phyloP scores from a whole-genome alignment of 2,329 filamentous ascomycete genomes.

The Fusarium newnesense region DNA sequence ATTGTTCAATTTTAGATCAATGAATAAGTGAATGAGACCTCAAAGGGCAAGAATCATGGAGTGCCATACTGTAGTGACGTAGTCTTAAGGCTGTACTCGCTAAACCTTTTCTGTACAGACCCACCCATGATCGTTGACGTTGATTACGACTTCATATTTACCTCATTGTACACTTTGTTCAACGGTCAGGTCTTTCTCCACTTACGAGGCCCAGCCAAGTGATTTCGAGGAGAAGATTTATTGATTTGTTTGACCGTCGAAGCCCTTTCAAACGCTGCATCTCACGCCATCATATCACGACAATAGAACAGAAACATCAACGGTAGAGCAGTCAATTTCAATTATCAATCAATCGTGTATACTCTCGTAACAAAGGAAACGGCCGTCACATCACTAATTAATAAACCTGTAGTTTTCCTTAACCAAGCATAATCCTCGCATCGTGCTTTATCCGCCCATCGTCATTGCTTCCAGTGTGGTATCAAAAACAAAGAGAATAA shows the following conservation, averaged over 20 bases:
- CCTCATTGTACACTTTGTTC: not conserved
- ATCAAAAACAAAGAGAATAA: conserved; percentile 36
- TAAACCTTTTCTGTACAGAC: conserved; percentile 16
- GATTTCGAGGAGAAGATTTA: rapidly evolving
- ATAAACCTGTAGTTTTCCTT: conserved; percentile 18
- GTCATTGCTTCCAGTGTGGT: conserved; percentile 37
- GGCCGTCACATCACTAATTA: conserved; percentile 22
- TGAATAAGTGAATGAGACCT: not conserved
- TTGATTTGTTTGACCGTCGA: too few species aligned
- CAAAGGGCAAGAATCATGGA: not conserved
- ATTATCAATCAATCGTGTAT: conserved; percentile 29
- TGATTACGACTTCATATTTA: not conserved
- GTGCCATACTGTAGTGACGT: conserved; percentile 23
- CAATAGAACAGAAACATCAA: not conserved
- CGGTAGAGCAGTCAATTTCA: conserved; percentile 33
- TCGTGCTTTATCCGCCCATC: conserved; percentile 20
- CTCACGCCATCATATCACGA: too few species aligned
- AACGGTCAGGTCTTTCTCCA: not conserved
- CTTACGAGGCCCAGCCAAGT: too few species aligned
- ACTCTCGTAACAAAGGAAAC: conserved; percentile 36
- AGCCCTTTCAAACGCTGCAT: rapidly evolving
- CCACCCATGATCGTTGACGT: not conserved
- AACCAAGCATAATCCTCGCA: conserved; percentile 20
- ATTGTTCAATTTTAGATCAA: not conserved
- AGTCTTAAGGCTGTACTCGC: conserved; percentile 16